These are phyloP conservation scores for Begonia fuchsioides DNA, from an alignment of 306 rosid genomes.

Conservation along the genomic window DNA sequence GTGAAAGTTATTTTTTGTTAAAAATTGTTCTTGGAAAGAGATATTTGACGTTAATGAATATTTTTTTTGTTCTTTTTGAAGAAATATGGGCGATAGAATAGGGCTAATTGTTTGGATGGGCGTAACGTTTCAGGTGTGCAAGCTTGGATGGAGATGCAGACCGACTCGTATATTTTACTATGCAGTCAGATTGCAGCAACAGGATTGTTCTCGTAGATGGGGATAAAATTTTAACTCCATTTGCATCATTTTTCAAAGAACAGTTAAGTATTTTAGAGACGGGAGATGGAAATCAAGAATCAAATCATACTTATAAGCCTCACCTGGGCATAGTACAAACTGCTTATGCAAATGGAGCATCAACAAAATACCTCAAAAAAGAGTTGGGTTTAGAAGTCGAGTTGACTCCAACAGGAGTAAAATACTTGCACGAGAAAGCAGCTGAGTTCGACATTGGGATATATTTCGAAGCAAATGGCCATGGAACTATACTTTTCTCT, in stretches of 20 bases:
- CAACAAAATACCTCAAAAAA: slow-evolving; percentile 63
- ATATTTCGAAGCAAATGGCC: slow-evolving; percentile 98
- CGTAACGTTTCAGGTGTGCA: slow-evolving; percentile 80
- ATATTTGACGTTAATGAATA: too few relatives aligned
- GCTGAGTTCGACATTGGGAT: slow-evolving; percentile 69
- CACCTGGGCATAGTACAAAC: slow-evolving; percentile 75
- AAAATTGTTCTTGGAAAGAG: too few relatives aligned
- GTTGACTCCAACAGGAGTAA: slow-evolving; percentile 84
- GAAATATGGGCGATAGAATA: background rate
- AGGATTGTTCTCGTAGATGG: slow-evolving; percentile 71
- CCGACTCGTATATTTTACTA: slow-evolving; percentile 71
- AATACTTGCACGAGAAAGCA: slow-evolving; percentile 80
- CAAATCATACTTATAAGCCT: slow-evolving; percentile 21
- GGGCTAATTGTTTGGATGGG: slow-evolving; percentile 17
- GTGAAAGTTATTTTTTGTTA: too few relatives aligned
- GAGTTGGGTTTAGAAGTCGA: slow-evolving; percentile 61
- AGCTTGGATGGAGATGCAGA: slow-evolving; percentile 99
- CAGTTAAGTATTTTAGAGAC: slow-evolving; percentile 9
- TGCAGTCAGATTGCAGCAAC: slow-evolving; percentile 32
- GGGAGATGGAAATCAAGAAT: slow-evolving; percentile 12
- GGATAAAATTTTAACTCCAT: slow-evolving; percentile 77
- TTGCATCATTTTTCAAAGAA: slow-evolving; percentile 68
- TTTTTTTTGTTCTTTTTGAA: too few relatives aligned
- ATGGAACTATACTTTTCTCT: slow-evolving; percentile 81
- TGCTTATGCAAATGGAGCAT: slow-evolving; percentile 95